phyloP scores from a whole-genome alignment of 2,329 filamentous ascomycete genomes.

The Fusarium mangiferae region DNA sequence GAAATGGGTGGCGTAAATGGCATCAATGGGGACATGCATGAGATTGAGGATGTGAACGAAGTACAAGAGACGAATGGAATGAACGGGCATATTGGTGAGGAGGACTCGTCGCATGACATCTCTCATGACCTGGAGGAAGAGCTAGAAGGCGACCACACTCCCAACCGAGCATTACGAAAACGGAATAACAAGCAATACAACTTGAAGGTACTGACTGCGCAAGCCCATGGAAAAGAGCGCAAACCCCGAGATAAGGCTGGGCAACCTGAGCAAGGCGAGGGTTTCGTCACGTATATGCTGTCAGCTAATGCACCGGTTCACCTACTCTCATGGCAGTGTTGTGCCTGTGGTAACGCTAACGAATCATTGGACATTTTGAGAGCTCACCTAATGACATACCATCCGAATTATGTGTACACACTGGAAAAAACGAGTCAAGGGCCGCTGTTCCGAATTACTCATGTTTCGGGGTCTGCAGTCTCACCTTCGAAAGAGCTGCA shows the following conservation, averaged over 20 bases:
- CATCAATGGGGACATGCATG: slow-evolving; percentile 22
- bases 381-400: slow-evolving; percentile 58
- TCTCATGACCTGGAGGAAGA: slow-evolving; percentile 58
- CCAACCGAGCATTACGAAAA: slow-evolving; percentile 61
- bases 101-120: slow-evolving; percentile 46
- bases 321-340: slow-evolving; percentile 62
- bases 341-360: slow-evolving; percentile 61
- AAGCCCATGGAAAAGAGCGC: slow-evolving; percentile 64
- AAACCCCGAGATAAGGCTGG: slow-evolving; percentile 50
- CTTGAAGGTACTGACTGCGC: slow-evolving; percentile 67
- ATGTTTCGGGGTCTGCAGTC: slow-evolving; percentile 40
- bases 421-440: slow-evolving; percentile 51
- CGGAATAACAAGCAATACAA: slow-evolving; percentile 67
- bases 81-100: slow-evolving; percentile 41
- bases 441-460: slow-evolving; percentile 54
- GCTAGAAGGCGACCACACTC: slow-evolving; percentile 59
- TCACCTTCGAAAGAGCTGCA: slow-evolving; percentile 54
- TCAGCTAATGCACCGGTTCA: slow-evolving; percentile 57
- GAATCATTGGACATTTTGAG: slow-evolving; percentile 60
- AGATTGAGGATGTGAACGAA: neutral
- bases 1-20: slow-evolving; percentile 14
- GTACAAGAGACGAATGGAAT: slow-evolving; percentile 13
- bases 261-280: slow-evolving; percentile 48
- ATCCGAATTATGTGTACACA: slow-evolving; percentile 59
- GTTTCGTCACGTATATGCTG: slow-evolving; percentile 58